A percentile compares a stretch with the other conserved stretches of the same genome.
These are phyloP conservation scores for Ustilago loliicola DNA, from an alignment of 1,284 basidiomycete species.

Conservation along the genomic window DNA sequence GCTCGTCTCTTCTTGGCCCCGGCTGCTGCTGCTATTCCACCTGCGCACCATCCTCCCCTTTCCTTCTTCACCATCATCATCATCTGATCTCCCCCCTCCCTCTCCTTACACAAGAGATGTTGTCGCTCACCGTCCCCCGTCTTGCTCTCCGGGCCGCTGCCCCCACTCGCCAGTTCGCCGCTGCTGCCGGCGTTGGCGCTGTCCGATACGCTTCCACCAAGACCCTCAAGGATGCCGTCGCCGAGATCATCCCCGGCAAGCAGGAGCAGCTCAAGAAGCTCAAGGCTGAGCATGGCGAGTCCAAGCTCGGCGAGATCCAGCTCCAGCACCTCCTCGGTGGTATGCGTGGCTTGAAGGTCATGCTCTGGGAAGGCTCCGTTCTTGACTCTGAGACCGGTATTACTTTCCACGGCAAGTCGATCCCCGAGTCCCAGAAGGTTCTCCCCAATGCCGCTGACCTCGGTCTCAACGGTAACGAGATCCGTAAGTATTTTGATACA, in stretches of 20 bases:
- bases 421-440: slow-evolving; percentile 69
- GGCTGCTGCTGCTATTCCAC: neutral
- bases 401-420: slow-evolving; percentile 70
- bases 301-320: slow-evolving; percentile 67
- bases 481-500: slow-evolving; percentile 55
- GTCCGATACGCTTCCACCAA: slow-evolving; percentile 68
- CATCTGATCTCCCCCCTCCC: slow-evolving; percentile 18
- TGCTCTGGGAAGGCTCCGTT: slow-evolving; percentile 71
- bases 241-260: slow-evolving; percentile 68
- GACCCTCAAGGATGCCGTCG: slow-evolving; percentile 68
- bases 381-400: slow-evolving; percentile 69
- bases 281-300: slow-evolving; percentile 66
- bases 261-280: slow-evolving; percentile 69
- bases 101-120: slow-evolving; percentile 45
- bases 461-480: slow-evolving; percentile 68
- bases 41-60: neutral
- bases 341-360: slow-evolving; percentile 70
- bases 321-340: slow-evolving; percentile 68
- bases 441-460: slow-evolving; percentile 67
- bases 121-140: slow-evolving; percentile 67
- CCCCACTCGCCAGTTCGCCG: slow-evolving; percentile 66
- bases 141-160: slow-evolving; percentile 63
- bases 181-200: slow-evolving; percentile 52
- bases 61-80: slow-evolving; percentile 34
- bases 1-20: slow-evolving; percentile 3